phyloP scores from a whole-genome alignment of 768 basidiomycete genomes.

The Tricholoma sp. region DNA sequence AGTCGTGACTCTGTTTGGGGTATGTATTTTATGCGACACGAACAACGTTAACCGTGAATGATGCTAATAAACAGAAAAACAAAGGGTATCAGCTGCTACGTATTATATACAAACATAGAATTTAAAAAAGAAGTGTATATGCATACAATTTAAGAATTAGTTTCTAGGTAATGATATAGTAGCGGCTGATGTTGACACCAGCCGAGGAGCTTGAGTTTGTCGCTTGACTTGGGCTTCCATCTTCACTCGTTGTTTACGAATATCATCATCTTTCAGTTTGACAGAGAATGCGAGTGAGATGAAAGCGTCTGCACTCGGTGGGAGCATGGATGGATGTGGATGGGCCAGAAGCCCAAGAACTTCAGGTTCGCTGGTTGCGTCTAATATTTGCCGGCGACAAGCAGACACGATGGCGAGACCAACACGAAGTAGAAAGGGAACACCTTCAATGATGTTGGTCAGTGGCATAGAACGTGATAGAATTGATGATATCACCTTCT shows the following conservation, averaged over 20 bases:
- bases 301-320: constrained; percentile 56
- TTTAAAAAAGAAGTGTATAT: not conserved
- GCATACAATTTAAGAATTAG: not conserved
- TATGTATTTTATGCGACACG: no score
- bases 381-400: constrained; percentile 55
- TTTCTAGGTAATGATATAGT: constrained; percentile 21
- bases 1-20: no score
- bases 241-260: constrained; percentile 70
- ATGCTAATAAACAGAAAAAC: not conserved
- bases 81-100: not conserved
- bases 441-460: constrained; percentile 36
- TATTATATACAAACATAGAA: not conserved
- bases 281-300: constrained; percentile 56
- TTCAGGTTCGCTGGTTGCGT: constrained; percentile 40
- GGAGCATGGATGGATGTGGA: constrained; percentile 50
- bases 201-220: constrained; percentile 39
- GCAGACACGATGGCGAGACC: constrained; percentile 61
- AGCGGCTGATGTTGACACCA: constrained; percentile 17
- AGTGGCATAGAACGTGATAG: not conserved
- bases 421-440: constrained; percentile 70
- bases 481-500: constrained; percentile 50
- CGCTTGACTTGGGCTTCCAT: constrained; percentile 71
- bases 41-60: not conserved
- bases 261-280: constrained; percentile 76
- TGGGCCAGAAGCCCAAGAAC: constrained; percentile 43